Conservation (phyloP, 1,284 basidiomycete species). For the Waitea zeae region DNA sequence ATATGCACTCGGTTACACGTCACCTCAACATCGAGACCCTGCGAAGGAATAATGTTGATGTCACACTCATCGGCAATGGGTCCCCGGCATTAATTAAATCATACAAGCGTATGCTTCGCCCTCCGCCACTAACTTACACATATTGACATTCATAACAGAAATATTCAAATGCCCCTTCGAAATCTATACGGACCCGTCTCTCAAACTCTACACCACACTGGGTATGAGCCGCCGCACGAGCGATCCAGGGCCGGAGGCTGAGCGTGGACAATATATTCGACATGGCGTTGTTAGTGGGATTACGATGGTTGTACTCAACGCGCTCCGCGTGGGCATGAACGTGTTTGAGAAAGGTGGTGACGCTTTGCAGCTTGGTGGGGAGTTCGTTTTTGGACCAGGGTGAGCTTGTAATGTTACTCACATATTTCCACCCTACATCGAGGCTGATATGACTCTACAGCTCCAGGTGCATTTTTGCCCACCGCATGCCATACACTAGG, state of each 20-base stretch:
- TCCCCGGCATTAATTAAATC: conserved; percentile 54
- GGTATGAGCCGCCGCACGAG: conserved; percentile 51
- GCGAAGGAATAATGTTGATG: conserved; percentile 30
- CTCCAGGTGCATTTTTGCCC: conserved; percentile 40
- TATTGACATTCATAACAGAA: conserved; percentile 15
- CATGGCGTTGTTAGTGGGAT: conserved; percentile 48
- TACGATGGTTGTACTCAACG: conserved; percentile 50
- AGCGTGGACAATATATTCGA: conserved; percentile 43
- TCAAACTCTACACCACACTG: conserved; percentile 51
- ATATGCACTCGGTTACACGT: conserved; percentile 50
- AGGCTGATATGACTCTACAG: conserved; percentile 17
- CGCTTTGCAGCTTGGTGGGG: conserved; percentile 66
- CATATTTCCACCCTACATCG: conserved; percentile 1
- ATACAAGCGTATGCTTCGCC: conserved; percentile 33
- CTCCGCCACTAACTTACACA: background rate
- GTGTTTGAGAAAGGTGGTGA: conserved; percentile 71
- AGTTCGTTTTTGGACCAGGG: conserved; percentile 76
- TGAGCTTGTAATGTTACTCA: conserved; percentile 18
- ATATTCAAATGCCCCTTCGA: conserved; percentile 43
- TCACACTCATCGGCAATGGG: conserved; percentile 71
- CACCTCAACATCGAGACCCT: conserved; percentile 34
- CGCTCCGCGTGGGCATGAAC: conserved; percentile 54
- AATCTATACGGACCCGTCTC: conserved; percentile 66
- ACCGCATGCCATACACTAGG: conserved; percentile 55
- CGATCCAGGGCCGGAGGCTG: conserved; percentile 25